phyloP scores from a whole-genome alignment of 129 eudicot species.

The Ambrosia trifida region DNA sequence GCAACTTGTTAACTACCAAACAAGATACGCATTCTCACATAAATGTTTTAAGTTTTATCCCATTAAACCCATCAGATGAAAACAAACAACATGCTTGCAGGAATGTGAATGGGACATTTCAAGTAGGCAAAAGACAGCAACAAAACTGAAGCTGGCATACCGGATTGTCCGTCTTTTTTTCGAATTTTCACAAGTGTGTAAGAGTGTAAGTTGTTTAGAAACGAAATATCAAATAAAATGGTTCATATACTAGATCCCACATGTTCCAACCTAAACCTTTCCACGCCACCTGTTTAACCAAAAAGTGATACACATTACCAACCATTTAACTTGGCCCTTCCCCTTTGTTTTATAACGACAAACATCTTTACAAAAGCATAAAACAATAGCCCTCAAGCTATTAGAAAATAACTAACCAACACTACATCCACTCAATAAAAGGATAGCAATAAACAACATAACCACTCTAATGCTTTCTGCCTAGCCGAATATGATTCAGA shows the following conservation, averaged over 20 bases:
- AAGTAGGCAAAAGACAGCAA: not conserved
- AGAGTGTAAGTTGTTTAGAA: slow-evolving; percentile 7
- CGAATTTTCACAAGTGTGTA: not conserved
- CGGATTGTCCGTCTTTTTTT: not conserved
- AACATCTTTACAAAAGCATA: not conserved
- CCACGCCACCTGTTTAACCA: not conserved
- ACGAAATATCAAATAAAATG: not conserved
- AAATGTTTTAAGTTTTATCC: not conserved
- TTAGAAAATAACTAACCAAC: not conserved
- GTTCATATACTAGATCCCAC: not conserved
- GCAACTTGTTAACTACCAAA: not conserved
- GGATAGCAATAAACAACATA: not conserved
- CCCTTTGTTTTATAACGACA: not conserved
- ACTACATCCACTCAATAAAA: not conserved
- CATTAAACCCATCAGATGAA: not conserved
- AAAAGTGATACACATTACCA: not conserved
- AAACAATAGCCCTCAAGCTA: not conserved
- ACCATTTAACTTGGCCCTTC: not conserved
- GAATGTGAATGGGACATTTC: not conserved
- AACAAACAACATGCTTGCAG: slow-evolving; percentile 3
- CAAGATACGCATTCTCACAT: slow-evolving; percentile 2
- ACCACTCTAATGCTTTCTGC: not conserved
- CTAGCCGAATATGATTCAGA: not conserved
- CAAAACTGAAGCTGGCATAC: not conserved
- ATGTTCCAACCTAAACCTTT: not conserved